Base-by-base conservation (phyloP, 805 yeast genomes). In the Cyberlindnera mississippiensis region DNA sequence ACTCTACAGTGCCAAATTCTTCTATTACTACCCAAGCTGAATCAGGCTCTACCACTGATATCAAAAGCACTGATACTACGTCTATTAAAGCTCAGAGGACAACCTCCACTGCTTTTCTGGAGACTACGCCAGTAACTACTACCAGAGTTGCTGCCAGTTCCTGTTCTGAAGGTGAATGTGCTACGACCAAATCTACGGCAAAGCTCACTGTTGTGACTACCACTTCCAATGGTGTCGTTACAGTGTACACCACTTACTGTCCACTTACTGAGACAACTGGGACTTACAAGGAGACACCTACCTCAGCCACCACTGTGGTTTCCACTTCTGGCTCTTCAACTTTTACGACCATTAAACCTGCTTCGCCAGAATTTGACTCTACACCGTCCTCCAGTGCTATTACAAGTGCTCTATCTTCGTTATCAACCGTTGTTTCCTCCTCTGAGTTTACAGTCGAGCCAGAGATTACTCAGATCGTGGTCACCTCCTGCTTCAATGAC, bases 201-300 rank as follows among this genome's bases (percentile, higher is more conserved):
- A 33, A 41, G 19, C 45, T 49, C 7, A 37, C 51, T 17, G 58
- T 62, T 34, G 61, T 64, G 30, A 66, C 68, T 24, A 57, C 57
- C 27, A 63, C 68, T 34, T 52, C 55, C 19, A 40, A 55, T 52
- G 67, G 66, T 45, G 59, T 41, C n/a, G 50, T 51, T 13, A 53
- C 57, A 20, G 46, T 41, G 40, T 50, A 42, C 31, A 56, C 59
- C 4, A 58, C 60, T 8, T 51, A 42, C 57, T 67, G 71, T 47
- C 22, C 40, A 18, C 11, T 19, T n/a, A 36, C 33, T 17, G 35
- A 5, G 14, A 32, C 35, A 9, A 36, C 33, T 32, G 35, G 10
- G 26, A 32, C 35, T 32, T 9, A 4, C 18, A 26, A 7, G 15
- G 8, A 12, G 28, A 12, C 36, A n/a, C 13, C 37, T 8, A 24